Evolutionary conservation across 805 yeast species (phyloP).

Genomic region (Candida pini): DNA sequence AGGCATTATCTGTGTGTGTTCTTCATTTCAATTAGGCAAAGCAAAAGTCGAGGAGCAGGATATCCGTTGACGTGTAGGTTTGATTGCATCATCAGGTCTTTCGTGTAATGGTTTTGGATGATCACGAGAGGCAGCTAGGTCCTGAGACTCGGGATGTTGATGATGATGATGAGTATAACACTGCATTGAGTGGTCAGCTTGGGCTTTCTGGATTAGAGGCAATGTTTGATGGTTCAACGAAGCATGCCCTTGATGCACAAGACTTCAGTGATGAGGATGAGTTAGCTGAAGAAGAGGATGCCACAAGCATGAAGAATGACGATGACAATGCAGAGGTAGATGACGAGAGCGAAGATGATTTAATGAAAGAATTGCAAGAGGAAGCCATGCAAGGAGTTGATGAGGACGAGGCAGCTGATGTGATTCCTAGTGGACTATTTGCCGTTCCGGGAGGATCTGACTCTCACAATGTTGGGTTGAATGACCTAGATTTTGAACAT

Average conservation of each 20-base stretch:
- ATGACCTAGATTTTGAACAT: conserved; percentile 28
- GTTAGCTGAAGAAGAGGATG: conserved; percentile 79
- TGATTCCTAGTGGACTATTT: conserved; percentile 26
- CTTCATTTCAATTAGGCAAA: too few relatives aligned
- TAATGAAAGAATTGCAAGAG: conserved; percentile 32
- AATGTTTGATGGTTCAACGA: conserved; percentile 43
- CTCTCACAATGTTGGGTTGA: conserved; percentile 23
- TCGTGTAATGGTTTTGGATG: conserved; percentile 4
- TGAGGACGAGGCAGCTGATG: conserved; percentile 24
- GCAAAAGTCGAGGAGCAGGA: too few relatives aligned
- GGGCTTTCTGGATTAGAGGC: conserved; percentile 25
- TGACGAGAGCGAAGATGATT: conserved; percentile 30
- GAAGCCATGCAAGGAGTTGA: conserved; percentile 34
- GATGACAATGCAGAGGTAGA: conserved; percentile 34
- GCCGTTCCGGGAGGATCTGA: conserved; percentile 21
- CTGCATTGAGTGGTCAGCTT: conserved; percentile 29
- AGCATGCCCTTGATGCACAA: conserved; percentile 86
- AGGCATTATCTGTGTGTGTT: too few relatives aligned
- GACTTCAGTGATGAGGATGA: conserved; percentile 95
- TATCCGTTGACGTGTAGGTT: too few relatives aligned
- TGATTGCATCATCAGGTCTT: too few relatives aligned
- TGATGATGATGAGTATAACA: conserved; percentile 28
- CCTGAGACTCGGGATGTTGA: too few relatives aligned
- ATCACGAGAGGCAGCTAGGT: conserved; percentile 1
- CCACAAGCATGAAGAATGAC: conserved; percentile 25